Evolutionary conservation across 768 basidiomycete species (phyloP).

Genomic region (Kwoniella bestiolae): DNA sequence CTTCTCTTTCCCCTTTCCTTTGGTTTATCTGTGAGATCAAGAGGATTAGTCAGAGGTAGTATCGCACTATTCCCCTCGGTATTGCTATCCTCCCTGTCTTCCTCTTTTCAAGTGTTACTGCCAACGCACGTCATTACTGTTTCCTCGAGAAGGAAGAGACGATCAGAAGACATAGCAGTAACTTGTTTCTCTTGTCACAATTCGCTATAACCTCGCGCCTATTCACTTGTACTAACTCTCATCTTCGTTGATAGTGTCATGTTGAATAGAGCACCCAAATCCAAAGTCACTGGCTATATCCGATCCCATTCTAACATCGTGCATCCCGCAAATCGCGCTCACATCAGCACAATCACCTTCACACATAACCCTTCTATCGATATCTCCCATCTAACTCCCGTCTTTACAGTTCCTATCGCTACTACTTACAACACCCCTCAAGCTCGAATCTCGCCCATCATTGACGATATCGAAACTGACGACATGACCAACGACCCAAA

Average conservation of each 20-base stretch:
- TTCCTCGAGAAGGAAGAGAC: no score
- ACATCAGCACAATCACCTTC: neutral
- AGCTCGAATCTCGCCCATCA: constrained; percentile 1
- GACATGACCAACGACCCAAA: no score
- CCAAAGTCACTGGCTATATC: neutral
- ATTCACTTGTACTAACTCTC: neutral
- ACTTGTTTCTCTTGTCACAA: no score
- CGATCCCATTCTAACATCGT: neutral
- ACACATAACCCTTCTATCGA: neutral
- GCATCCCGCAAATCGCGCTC: neutral
- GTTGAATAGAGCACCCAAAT: neutral
- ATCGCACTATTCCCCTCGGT: no score
- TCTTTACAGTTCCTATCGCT: neutral
- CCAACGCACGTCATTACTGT: no score
- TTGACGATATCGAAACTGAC: no score
- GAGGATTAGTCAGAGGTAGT: no score
- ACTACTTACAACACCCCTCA: neutral
- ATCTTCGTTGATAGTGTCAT: neutral
- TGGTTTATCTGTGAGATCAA: neutral
- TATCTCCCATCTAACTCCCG: neutral
- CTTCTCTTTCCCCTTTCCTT: neutral
- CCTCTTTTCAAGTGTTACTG: no score
- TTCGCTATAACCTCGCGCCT: no score
- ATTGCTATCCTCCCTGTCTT: no score
- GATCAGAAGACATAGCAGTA: no score